phyloP scores from a whole-genome alignment of 129 eudicot species.

The Flaveria bidentis region DNA sequence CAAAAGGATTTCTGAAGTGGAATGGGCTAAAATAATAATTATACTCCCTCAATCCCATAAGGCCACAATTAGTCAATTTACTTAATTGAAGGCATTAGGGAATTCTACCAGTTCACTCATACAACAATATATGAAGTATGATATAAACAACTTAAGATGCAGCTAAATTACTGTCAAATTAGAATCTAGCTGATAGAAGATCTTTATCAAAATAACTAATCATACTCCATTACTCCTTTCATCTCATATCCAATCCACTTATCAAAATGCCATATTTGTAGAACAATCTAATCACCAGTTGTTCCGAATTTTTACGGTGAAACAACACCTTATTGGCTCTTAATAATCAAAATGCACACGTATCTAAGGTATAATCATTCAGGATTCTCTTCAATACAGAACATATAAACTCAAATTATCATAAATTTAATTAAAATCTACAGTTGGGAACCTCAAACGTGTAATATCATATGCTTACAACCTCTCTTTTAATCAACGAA shows the following conservation, averaged over 20 bases:
- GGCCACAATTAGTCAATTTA: background rate
- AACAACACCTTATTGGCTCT: background rate
- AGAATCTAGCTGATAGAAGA: background rate
- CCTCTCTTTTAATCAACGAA: too few relatives aligned
- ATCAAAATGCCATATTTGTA: background rate
- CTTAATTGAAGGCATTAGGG: too few relatives aligned
- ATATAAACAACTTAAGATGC: background rate
- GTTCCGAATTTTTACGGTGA: background rate
- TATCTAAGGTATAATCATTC: background rate
- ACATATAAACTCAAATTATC: background rate
- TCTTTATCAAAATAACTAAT: background rate
- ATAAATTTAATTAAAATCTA: background rate
- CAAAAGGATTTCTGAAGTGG: background rate
- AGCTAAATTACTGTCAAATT: background rate
- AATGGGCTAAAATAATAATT: background rate
- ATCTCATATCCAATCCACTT: background rate
- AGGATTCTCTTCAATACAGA: conserved; percentile 3
- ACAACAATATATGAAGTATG: background rate
- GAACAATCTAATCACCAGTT: too few relatives aligned
- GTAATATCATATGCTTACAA: background rate
- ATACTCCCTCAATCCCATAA: background rate
- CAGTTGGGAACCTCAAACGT: background rate
- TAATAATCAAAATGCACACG: background rate
- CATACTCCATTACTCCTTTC: background rate
- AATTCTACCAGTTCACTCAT: background rate